These are phyloP conservation scores for Nigrospora osmanthi DNA, from an alignment of 2,329 filamentous ascomycete genomes.

Conservation along the genomic window DNA sequence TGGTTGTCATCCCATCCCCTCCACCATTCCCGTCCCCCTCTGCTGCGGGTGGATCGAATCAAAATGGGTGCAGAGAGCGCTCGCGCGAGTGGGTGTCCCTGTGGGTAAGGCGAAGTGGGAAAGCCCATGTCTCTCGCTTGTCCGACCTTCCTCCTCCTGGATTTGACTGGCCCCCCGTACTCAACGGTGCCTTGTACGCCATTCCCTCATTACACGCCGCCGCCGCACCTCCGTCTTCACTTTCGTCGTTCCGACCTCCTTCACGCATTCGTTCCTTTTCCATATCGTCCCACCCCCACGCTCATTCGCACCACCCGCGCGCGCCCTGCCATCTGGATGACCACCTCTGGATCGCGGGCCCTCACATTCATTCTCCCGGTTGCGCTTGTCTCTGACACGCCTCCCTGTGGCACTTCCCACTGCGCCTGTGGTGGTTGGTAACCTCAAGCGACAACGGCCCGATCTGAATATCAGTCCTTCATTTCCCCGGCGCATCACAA, in stretches of 20 bases:
- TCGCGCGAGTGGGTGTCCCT: not conserved
- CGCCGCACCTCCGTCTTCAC: constrained; percentile 5
- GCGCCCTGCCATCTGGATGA: constrained; percentile 1
- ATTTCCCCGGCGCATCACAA: too few relatives aligned
- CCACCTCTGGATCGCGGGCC: constrained; percentile 10
- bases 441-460: too few relatives aligned
- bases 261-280: constrained; percentile 5
- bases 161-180: not conserved
- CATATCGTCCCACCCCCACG: constrained; percentile 14
- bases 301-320: constrained; percentile 6
- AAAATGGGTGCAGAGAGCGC: not conserved
- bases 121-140: constrained; percentile 4
- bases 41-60: not conserved
- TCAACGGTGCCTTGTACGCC: constrained; percentile 1
- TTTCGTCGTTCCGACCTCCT: constrained; percentile 5
- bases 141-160: constrained; percentile 3
- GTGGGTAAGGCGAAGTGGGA: not conserved
- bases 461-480: too few relatives aligned
- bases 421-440: too few relatives aligned
- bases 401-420: constrained; percentile 7
- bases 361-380: constrained; percentile 15
- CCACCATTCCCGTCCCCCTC: too few relatives aligned
- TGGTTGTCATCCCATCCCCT: too few relatives aligned
- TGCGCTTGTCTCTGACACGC: constrained; percentile 9
- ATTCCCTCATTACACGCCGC: not conserved